Evolutionary conservation across 371 early-diverging fungal species (phyloP), one percentile per base, ranked within the genome.

Genomic region (Mortierella sp.): DNA sequence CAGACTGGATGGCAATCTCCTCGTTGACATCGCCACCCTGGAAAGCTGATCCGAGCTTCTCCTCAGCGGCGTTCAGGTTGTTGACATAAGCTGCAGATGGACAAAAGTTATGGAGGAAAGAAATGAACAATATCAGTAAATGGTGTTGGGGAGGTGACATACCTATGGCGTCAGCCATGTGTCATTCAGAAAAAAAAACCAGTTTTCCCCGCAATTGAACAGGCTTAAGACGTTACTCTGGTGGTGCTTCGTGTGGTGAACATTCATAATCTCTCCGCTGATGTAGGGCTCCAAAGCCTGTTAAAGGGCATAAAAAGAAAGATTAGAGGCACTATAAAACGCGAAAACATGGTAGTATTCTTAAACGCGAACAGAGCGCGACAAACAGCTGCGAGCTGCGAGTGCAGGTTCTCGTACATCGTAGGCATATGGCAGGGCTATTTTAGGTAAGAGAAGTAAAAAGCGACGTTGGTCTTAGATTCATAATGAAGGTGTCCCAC

Each of bases 241-340:
- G 78, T 99, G 99, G 84, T 99, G 99, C 90, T 98, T 97, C 70
- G 85, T 52, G 83, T 99, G 97, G 81, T 99, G 99, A 56, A 96
- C 81, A 71, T 89, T 75, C 99, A 99, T 98, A 80, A 98, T 99
- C 79, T 99, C 95, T 55, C 89, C 88, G 42, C 90, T 94, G 80
- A 97, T 93, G 70, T 90, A 91, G 49, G 98, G 98, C 83, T 97
- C 97, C 70, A 97, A 89, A 55, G 92, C 97, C 87, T 94, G 82
- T 81, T 81, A 87, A 79, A 84, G 86, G 51, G 62, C 48, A 9
- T 68, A 80, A 49, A 4, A 24, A 64, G 27, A 52, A 51, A 49
- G 12, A 31, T 42, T 12, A 32, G 17, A 27, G 27, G 42, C 26
- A 34, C n/a, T 26, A 31, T 43, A 23, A 50, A 46, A 32, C 26